Conservation (phyloP, 2,329 filamentous ascomycete species). For the Zopfia rhizophila region DNA sequence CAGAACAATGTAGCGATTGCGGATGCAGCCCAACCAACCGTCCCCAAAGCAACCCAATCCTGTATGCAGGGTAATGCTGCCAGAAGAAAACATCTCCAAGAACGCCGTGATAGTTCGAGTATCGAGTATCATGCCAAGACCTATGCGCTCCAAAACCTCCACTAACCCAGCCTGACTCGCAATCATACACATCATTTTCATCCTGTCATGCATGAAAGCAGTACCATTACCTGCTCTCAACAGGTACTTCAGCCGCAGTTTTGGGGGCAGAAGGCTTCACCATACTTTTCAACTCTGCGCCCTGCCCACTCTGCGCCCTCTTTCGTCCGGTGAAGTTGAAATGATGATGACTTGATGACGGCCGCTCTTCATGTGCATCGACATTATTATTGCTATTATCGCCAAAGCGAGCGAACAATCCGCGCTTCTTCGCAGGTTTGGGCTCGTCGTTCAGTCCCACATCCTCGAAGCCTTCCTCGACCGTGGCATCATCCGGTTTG, state of each 20-base stretch:
- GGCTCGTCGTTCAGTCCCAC: conserved; percentile 85
- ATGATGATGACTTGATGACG: conserved; percentile 60
- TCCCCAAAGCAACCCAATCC: not conserved
- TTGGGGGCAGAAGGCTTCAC: conserved; percentile 48
- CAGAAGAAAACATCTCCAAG: not conserved
- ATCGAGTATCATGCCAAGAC: no score
- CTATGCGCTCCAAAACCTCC: no score
- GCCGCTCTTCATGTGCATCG: conserved; percentile 51
- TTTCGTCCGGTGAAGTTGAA: conserved; percentile 79
- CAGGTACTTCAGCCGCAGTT: conserved; percentile 29
- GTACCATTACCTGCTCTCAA: conserved; percentile 35
- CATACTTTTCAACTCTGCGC: conserved; percentile 77
- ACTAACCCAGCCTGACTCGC: no score
- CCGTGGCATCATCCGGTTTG: conserved; percentile 68
- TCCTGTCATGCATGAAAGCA: not conserved
- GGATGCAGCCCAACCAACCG: conserved; percentile 11
- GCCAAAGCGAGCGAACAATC: conserved; percentile 84
- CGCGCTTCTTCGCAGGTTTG: conserved; percentile 76
- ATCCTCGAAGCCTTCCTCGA: conserved; percentile 88
- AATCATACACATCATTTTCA: not conserved
- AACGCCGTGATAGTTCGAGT: conserved; percentile 13
- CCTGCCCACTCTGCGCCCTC: conserved; percentile 72
- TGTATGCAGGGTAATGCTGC: conserved; percentile 14
- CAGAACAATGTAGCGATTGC: conserved; percentile 22
- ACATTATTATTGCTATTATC: conserved; percentile 58